Conservation (phyloP, 1,284 basidiomycete genomes). For the Inonotus hispidus region DNA sequence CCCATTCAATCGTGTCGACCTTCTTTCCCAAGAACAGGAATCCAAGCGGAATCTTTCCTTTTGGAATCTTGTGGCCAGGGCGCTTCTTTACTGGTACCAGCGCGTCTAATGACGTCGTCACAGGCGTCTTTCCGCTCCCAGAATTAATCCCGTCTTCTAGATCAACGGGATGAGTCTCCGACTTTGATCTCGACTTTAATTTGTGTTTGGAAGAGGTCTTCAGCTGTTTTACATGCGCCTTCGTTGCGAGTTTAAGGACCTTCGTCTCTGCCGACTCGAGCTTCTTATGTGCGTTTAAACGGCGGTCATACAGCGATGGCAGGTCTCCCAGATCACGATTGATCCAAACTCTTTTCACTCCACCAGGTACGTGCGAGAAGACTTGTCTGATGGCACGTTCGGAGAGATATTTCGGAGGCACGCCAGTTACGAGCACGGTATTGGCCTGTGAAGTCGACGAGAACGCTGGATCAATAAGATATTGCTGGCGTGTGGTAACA, state of each 20-base stretch:
- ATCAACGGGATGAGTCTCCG: conserved; percentile 12
- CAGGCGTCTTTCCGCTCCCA: conserved; percentile 22
- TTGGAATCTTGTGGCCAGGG: conserved; percentile 73
- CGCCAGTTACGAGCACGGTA: conserved; percentile 87
- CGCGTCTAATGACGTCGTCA: conserved; percentile 39
- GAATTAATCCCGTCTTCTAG: neutral
- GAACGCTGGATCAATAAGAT: conserved; percentile 75
- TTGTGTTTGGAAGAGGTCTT: conserved; percentile 41
- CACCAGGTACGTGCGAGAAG: conserved; percentile 78
- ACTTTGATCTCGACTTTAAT: conserved; percentile 1
- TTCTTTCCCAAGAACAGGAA: conserved; percentile 72
- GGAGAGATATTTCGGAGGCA: conserved; percentile 73
- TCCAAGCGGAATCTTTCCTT: conserved; percentile 49
- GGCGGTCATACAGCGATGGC: conserved; percentile 78
- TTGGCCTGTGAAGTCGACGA: conserved; percentile 74
- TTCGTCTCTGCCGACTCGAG: conserved; percentile 84
- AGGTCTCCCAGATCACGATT: conserved; percentile 82
- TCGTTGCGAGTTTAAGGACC: conserved; percentile 73
- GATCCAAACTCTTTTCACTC: conserved; percentile 86
- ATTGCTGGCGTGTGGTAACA: conserved; percentile 76
- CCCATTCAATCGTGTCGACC: conserved; percentile 92
- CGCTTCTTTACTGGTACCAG: conserved; percentile 67
- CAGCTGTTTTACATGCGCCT: conserved; percentile 48
- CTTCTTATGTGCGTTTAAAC: conserved; percentile 66
- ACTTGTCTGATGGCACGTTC: conserved; percentile 60